These are phyloP conservation scores for Iris pallida DNA, from an alignment of 116 monocot genomes.

Conservation along the genomic window DNA sequence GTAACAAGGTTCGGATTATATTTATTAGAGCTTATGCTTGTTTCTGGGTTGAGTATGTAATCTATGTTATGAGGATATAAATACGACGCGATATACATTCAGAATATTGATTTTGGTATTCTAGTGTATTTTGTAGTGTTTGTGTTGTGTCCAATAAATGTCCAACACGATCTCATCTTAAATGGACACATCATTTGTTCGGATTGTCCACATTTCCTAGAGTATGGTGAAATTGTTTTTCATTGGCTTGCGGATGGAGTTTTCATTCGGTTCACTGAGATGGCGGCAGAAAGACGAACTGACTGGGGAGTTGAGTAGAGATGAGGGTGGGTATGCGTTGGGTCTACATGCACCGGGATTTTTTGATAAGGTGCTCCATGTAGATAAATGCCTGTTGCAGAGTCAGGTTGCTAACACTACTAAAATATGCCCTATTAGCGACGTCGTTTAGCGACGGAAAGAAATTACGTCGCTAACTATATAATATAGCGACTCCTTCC, in stretches of 20 bases:
- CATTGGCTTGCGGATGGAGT: constrained; percentile 59
- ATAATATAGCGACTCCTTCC: too few relatives aligned
- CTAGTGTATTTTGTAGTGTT: neutral
- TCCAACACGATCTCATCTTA: too few relatives aligned
- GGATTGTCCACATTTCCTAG: too few relatives aligned
- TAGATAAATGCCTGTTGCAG: constrained; percentile 84
- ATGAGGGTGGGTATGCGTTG: constrained; percentile 41
- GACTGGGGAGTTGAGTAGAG: constrained; percentile 10
- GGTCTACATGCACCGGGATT: constrained; percentile 92
- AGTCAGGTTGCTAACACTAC: constrained; percentile 76
- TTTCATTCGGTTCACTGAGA: constrained; percentile 74
- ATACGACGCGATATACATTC: too few relatives aligned
- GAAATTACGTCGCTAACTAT: too few relatives aligned
- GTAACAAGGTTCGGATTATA: constrained; percentile 58
- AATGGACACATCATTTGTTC: too few relatives aligned
- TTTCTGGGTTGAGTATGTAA: too few relatives aligned
- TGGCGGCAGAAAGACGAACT: constrained; percentile 50
- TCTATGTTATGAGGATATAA: too few relatives aligned
- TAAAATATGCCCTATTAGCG: too few relatives aligned
- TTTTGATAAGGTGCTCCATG: constrained; percentile 90
- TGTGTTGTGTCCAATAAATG: neutral
- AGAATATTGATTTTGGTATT: too few relatives aligned
- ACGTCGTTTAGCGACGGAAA: too few relatives aligned
- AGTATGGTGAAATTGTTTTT: neutral
- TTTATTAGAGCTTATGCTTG: neutral